Evolutionary conservation across 208 protist species (phyloP), one percentile per base, ranked within the genome.

Genomic region (Phytomonas sp.): DNA sequence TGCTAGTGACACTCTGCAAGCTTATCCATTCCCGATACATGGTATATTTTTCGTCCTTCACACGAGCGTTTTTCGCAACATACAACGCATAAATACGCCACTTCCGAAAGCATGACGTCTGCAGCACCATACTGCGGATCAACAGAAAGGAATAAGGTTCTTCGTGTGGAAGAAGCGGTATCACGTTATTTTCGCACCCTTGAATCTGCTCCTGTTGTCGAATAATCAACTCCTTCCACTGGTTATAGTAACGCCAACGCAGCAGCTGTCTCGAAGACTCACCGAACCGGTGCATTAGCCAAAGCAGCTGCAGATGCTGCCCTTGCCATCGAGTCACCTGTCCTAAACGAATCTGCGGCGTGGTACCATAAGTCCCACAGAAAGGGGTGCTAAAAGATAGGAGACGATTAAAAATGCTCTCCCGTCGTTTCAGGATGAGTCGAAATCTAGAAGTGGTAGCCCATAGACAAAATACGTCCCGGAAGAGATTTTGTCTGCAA

Each of bases 1-100:
- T 81, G 36, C 73, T 68, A 36, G 80, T 43, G 23, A 68, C 68
- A 30, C 70, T 79, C 73, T 88, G 77, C 71, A 89, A 65, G 60
- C 68, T 69, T 31, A 70, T 65, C 82, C 81, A 91, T 71, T 91
- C 88, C 13, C 77, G 51, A 56, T 80, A 70, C 76, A 93, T 67
- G 0, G 78, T 94, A 43, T 67, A 61, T 8, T 74, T 46, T 75
- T 94, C 88, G 30, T 83, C 83, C 23, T 46, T 30, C 0, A 88
- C 68, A 28, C 80, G 85, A n/a, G 17, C 62, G 23, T 73, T 56
- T 34, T 78, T 79, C 23, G 71, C 60, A 11, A 85, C 75, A 66
- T 78, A 75, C 17, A 71, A 62, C 4, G 85, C 78, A 62, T 76
- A 88, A 56, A 70, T 66, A 46, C 75, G 78, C 87, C 87, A 93